Evolutionary conservation across 1,139 yeast genomes (phyloP), one percentile per base, ranked within the genome.

Genomic region (Hanseniaspora sp.): DNA sequence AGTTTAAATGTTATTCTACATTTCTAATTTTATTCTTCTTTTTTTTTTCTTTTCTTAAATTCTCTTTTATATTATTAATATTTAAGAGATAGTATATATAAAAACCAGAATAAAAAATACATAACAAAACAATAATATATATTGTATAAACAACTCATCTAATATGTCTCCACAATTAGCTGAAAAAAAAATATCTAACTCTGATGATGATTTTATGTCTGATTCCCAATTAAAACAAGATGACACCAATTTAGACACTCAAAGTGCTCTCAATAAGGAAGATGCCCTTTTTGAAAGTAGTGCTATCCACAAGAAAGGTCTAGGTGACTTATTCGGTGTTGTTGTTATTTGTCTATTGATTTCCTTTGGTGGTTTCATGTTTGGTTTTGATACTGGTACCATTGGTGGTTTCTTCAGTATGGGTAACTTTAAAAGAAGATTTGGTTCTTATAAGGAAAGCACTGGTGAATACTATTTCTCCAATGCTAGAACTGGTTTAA

Each of bases 381-480:
- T 72, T 62, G 84, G 84, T 59, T 79, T 78, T 72, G 84, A 79
- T 67, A 79, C 84, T 31, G 84, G 85, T 67, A 78, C 86, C 61
- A 82, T 82, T 65, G 77, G 83, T 39, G 94, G 94, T 64, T 80
- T 83, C 61, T 76, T 83, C 64, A 80, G 81, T 64, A 82, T 82
- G 86, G 69, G 76, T 8, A 79, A 79, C 61, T 86, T 81, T 64
- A 69, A 69, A 54, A 64, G 65, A 43, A 72, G 77, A 59, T 76
- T 76, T 63, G 80, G 80, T 63, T 79, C 77, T 31, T 77, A 82
- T n/a, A 75, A 77, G 58, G 67, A 78, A 55, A 76, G 59, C 17
- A 59, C 62, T 8, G 74, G 75, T 55, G 63, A 58, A 9, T 60
- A 62, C 47, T 70, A 71, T 59, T 68, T 79, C 55, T 70, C 78